Percentiles rank a stretch among this genome's conserved stretches.
Conservation (phyloP, 768 basidiomycete species). For the Suillus bovinus region DNA sequence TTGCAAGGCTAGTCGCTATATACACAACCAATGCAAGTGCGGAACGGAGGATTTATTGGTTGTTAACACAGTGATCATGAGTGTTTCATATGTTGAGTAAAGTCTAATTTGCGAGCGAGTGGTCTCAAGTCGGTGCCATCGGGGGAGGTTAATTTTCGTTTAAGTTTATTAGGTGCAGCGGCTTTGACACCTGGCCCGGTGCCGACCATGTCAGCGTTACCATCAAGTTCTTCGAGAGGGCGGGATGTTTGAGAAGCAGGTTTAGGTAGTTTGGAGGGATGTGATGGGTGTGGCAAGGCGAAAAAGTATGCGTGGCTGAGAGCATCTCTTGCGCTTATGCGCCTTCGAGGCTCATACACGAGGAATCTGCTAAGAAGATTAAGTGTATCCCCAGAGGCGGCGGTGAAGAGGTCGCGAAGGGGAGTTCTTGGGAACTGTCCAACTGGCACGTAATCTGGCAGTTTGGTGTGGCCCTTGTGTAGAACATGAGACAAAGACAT, state of each 20-base stretch:
- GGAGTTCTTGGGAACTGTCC: slow-evolving; percentile 84
- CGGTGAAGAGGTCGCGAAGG: slow-evolving; percentile 86
- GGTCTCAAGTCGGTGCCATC: slow-evolving; percentile 51
- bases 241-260: slow-evolving; percentile 46
- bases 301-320: slow-evolving; percentile 88
- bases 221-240: slow-evolving; percentile 78
- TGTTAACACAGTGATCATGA: slow-evolving; percentile 5
- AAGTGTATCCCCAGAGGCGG: slow-evolving; percentile 82
- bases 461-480: slow-evolving; percentile 81
- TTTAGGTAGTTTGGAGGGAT: slow-evolving; percentile 89
- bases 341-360: slow-evolving; percentile 80
- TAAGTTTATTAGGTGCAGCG: slow-evolving; percentile 53
- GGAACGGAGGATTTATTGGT: neutral
- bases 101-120: slow-evolving; percentile 73
- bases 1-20: neutral
- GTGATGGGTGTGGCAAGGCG: slow-evolving; percentile 82
- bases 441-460: slow-evolving; percentile 87
- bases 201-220: slow-evolving; percentile 57
- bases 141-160: slow-evolving; percentile 68
- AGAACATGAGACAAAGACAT: neutral
- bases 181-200: slow-evolving; percentile 56
- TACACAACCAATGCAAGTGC: neutral
- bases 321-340: slow-evolving; percentile 79
- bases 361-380: slow-evolving; percentile 81
- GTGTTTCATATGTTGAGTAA: slow-evolving; percentile 43